Percentiles rank a stretch among this genome's conserved stretches.
Conservation (phyloP, 2,329 filamentous ascomycete genomes). For the Paecilomyces variotii region DNA sequence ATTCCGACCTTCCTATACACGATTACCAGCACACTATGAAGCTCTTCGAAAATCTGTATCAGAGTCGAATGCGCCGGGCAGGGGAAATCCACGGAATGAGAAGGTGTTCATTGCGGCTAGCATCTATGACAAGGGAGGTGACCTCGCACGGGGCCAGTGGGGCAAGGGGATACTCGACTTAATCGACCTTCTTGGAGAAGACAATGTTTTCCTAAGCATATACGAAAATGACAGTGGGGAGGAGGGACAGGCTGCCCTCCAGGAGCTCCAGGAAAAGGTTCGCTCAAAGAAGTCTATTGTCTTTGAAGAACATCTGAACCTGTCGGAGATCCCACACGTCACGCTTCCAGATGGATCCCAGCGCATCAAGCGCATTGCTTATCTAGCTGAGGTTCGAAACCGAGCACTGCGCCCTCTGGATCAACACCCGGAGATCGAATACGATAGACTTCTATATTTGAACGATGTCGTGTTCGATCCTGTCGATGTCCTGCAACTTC, state of each 20-base stretch:
- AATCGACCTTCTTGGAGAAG: conserved; percentile 56
- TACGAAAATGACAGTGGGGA: conserved; percentile 64
- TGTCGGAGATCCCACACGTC: conserved; percentile 51
- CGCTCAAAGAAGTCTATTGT: conserved; percentile 48
- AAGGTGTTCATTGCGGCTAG: conserved; percentile 68
- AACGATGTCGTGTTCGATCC: conserved; percentile 63
- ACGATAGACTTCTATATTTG: conserved; percentile 51
- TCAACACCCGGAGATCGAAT: conserved; percentile 34
- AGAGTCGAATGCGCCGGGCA: conserved; percentile 25
- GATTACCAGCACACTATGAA: conserved; percentile 45
- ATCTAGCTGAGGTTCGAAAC: conserved; percentile 65
- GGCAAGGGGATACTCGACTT: conserved; percentile 53
- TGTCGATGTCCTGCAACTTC: conserved; percentile 49
- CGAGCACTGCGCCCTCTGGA: conserved; percentile 58
- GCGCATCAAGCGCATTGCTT: conserved; percentile 65
- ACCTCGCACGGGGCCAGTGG: conserved; percentile 57
- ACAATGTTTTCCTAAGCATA: conserved; percentile 64
- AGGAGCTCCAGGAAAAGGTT: conserved; percentile 43
- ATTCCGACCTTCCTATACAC: conserved; percentile 50
- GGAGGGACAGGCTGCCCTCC: conserved; percentile 47
- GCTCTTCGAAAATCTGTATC: conserved; percentile 23
- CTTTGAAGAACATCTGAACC: conserved; percentile 51
- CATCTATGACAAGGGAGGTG: conserved; percentile 56
- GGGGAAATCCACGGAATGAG: conserved; percentile 50
- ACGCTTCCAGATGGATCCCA: conserved; percentile 52